phyloP scores from a whole-genome alignment of 1,139 yeast species.

The Saccharomycopsis hybrid region DNA sequence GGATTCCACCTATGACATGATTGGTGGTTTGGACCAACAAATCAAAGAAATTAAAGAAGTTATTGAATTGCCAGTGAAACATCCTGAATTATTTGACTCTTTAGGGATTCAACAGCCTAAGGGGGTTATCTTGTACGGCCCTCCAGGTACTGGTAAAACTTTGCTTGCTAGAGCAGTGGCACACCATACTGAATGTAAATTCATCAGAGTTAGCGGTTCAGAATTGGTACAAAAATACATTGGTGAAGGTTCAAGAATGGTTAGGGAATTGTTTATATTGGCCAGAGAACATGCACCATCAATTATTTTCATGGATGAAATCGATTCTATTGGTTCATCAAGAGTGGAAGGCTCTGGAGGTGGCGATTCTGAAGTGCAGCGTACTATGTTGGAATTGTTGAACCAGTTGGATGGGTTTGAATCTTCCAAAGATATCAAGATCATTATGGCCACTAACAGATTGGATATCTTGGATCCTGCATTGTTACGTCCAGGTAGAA shows the following conservation, averaged over 20 bases:
- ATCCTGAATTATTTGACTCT: conserved; percentile 93
- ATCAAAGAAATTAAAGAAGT: conserved; percentile 98
- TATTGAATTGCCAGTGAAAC: conserved; percentile 94
- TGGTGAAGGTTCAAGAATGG: conserved; percentile 99
- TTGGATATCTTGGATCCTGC: conserved; percentile 96
- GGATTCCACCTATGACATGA: conserved; percentile 97
- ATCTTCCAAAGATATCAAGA: conserved; percentile 89
- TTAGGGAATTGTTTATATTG: conserved; percentile 94
- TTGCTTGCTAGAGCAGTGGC: conserved; percentile 96
- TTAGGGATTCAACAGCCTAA: conserved; percentile 98
- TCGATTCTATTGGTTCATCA: conserved; percentile 93
- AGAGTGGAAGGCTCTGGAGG: conserved; percentile 78
- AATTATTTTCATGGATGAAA: conserved; percentile 97
- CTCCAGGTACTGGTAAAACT: conserved; percentile 99
- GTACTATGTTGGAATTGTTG: conserved; percentile 94
- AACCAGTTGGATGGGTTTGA: conserved; percentile 98
- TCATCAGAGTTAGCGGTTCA: conserved; percentile 92
- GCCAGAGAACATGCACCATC: conserved; percentile 98
- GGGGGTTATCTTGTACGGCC: conserved; percentile 95
- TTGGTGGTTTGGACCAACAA: conserved; percentile 95
- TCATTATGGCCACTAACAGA: conserved; percentile 97
- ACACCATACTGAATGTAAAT: conserved; percentile 97
- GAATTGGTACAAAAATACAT: conserved; percentile 96
- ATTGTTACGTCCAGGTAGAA: conserved; percentile 92
- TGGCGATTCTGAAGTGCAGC: conserved; percentile 95